Conservation (phyloP, 805 yeast species). For the Wickerhamiella musiphila region DNA sequence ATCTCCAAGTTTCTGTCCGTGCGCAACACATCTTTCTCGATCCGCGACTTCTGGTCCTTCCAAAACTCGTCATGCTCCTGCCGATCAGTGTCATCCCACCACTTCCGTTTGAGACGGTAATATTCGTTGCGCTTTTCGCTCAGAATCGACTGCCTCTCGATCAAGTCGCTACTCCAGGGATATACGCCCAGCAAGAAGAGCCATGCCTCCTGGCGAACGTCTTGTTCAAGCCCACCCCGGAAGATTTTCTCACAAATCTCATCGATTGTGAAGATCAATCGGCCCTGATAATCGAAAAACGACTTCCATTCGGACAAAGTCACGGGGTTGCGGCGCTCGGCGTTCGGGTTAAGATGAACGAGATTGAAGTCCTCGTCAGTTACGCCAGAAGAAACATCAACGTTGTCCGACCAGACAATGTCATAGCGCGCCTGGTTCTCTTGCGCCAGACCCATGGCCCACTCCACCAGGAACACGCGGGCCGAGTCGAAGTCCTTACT, state of each 20-base stretch:
- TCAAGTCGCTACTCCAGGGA: slow-evolving; percentile 70
- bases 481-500: slow-evolving; percentile 91
- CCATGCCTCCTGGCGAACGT: slow-evolving; percentile 66
- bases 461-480: slow-evolving; percentile 77
- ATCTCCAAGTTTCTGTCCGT: slow-evolving; percentile 68
- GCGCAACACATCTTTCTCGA: slow-evolving; percentile 83
- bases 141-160: slow-evolving; percentile 45
- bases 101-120: slow-evolving; percentile 39
- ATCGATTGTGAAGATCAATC: slow-evolving; percentile 49
- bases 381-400: slow-evolving; percentile 15
- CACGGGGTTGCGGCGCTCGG: slow-evolving; percentile 55
- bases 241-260: slow-evolving; percentile 74
- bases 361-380: slow-evolving; percentile 25
- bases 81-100: slow-evolving; percentile 50
- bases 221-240: slow-evolving; percentile 66
- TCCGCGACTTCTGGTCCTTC: slow-evolving; percentile 77
- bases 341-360: slow-evolving; percentile 30
- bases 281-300: slow-evolving; percentile 65
- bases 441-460: slow-evolving; percentile 90
- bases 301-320: slow-evolving; percentile 63
- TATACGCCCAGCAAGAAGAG: slow-evolving; percentile 62
- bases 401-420: slow-evolving; percentile 23
- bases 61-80: slow-evolving; percentile 50
- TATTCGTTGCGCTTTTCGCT: slow-evolving; percentile 44
- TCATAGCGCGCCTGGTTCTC: slow-evolving; percentile 39